These are phyloP conservation scores for Hyaloscypha hepaticicola DNA, from an alignment of 495 filamentous ascomycete species.

Conservation along the genomic window DNA sequence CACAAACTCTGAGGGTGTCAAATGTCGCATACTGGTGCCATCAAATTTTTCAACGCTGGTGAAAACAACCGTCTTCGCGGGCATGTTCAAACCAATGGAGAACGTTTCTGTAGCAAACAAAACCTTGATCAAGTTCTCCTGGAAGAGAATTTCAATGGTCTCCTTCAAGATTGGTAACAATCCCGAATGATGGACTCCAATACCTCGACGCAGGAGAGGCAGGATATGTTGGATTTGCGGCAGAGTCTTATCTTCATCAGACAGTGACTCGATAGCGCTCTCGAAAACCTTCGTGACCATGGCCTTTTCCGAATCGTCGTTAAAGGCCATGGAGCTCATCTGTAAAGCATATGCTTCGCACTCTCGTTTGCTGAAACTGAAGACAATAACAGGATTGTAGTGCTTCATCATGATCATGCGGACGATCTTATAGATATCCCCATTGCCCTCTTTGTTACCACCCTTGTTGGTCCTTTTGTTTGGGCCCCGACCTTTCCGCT, in stretches of 20 bases:
- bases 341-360: slow-evolving; percentile 84
- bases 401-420: slow-evolving; percentile 97
- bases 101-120: slow-evolving; percentile 98
- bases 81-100: slow-evolving; percentile 98
- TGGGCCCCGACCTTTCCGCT: slow-evolving; percentile 80
- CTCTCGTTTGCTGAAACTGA: slow-evolving; percentile 97
- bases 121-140: slow-evolving; percentile 96
- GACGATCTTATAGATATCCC: slow-evolving; percentile 95
- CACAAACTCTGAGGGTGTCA: slow-evolving; percentile 94
- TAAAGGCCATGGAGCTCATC: slow-evolving; percentile 87
- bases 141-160: slow-evolving; percentile 98
- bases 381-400: slow-evolving; percentile 96
- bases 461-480: slow-evolving; percentile 90
- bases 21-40: slow-evolving; percentile 74
- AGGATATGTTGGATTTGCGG: slow-evolving; percentile 91
- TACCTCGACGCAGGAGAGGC: slow-evolving; percentile 84
- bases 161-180: slow-evolving; percentile 95
- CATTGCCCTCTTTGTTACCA: slow-evolving; percentile 59
- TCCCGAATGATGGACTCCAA: slow-evolving; percentile 96
- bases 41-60: slow-evolving; percentile 95
- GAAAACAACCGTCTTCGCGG: slow-evolving; percentile 97
- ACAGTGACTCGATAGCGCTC: slow-evolving; percentile 84
- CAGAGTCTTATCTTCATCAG: slow-evolving; percentile 82
- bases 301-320: slow-evolving; percentile 90
- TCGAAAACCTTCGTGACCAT: slow-evolving; percentile 94